These are phyloP conservation scores for Margaritispora aquatica DNA, from an alignment of 495 filamentous ascomycete genomes.

Conservation along the genomic window DNA sequence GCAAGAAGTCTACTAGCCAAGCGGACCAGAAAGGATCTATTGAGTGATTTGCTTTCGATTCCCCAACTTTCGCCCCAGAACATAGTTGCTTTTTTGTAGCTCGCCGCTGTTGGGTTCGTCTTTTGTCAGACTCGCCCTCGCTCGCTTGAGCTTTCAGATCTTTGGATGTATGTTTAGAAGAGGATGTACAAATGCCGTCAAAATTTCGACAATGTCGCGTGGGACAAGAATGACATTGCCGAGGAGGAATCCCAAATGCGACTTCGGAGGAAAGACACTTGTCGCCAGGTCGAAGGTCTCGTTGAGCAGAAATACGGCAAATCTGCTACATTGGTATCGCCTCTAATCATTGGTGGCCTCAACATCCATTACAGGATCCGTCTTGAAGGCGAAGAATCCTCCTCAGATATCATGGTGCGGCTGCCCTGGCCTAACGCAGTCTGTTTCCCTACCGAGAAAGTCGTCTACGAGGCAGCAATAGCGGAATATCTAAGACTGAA, in stretches of 20 bases:
- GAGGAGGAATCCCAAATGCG: not conserved
- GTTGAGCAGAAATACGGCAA: not conserved
- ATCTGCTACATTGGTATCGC: not conserved
- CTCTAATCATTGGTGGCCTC: not conserved
- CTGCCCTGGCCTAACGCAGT: slow-evolving; percentile 21
- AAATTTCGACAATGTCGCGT: not conserved
- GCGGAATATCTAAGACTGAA: not conserved
- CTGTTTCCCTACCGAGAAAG: slow-evolving; percentile 32
- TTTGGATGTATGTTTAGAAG: too few relatives aligned
- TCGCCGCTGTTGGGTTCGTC: too few relatives aligned
- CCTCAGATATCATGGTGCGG: slow-evolving; percentile 4
- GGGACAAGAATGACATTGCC: not conserved
- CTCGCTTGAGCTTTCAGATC: too few relatives aligned
- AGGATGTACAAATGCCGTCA: too few relatives aligned
- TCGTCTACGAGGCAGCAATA: slow-evolving; percentile 3
- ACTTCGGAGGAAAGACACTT: not conserved
- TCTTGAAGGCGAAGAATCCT: not conserved
- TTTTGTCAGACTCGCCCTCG: too few relatives aligned
- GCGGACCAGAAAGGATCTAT: too few relatives aligned
- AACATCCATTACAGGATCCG: not conserved
- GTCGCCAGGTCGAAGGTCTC: not conserved
- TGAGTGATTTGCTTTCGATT: too few relatives aligned
- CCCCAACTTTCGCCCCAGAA: too few relatives aligned
- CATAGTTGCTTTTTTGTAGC: too few relatives aligned
- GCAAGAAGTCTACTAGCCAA: too few relatives aligned